A percentile compares a stretch with the other conserved stretches of the same genome.
phyloP scores from a whole-genome alignment of 106 monocot species.

The Dendrobium huoshanense region DNA sequence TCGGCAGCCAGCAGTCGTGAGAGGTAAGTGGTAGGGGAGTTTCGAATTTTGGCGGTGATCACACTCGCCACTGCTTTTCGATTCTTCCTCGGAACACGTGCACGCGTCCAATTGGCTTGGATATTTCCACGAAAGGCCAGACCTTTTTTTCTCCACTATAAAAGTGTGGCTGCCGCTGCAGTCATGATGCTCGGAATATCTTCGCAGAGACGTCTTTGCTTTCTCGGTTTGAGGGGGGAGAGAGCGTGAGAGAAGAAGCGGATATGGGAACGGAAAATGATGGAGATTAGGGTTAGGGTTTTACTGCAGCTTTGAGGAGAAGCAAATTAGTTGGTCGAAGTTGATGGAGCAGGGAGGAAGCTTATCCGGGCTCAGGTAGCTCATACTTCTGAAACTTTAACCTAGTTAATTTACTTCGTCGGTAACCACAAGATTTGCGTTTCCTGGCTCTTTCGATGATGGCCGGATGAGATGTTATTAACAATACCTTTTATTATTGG shows the following conservation, averaged over 20 bases:
- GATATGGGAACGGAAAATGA: not conserved
- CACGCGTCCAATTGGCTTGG: not conserved
- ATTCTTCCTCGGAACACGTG: not conserved
- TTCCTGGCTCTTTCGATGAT: not conserved
- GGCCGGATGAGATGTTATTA: not conserved
- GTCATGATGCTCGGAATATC: constrained; percentile 4
- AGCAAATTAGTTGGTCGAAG: not conserved
- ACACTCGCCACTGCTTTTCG: not conserved
- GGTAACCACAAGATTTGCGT: not conserved
- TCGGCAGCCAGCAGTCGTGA: no score
- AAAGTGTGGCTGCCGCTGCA: not conserved
- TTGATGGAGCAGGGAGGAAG: constrained; percentile 3
- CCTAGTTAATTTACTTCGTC: not conserved
- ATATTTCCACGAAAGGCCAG: not conserved
- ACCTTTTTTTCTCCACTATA: constrained; percentile 1
- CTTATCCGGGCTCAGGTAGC: not conserved
- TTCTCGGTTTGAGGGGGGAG: not conserved
- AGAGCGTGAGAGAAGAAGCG: not conserved
- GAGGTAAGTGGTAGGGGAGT: no score
- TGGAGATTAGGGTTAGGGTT: not conserved
- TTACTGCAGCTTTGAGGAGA: not conserved
- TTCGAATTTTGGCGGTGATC: not conserved
- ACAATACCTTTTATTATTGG: not conserved
- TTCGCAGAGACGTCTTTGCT: constrained; percentile 2
- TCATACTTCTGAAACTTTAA: not conserved